Evolutionary conservation across 257 asterid species (phyloP).

Genomic region (Forsythia suspensa): DNA sequence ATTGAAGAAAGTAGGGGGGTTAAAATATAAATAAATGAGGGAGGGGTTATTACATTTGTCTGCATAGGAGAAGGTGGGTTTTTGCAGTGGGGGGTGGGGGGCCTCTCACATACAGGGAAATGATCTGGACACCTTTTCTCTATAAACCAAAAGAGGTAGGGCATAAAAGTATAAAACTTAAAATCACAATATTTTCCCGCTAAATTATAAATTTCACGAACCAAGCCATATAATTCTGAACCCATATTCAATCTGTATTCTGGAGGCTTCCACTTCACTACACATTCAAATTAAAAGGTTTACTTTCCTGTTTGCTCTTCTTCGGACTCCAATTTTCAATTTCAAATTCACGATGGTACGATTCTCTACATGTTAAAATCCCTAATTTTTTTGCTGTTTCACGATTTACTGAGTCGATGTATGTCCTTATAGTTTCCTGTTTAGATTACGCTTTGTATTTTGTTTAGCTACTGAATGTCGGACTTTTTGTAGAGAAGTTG

Average conservation of each 20-base stretch:
- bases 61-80: no score
- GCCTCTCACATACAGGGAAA: no score
- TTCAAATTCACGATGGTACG: constrained; percentile 32
- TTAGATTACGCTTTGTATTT: background rate
- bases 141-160: no score
- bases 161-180: no score
- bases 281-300: constrained; percentile 4
- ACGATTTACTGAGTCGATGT: background rate
- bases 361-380: background rate
- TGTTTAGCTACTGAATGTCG: constrained; percentile 16
- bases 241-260: background rate
- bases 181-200: constrained; percentile 23
- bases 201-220: constrained; percentile 12
- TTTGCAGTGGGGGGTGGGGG: no score
- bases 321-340: background rate
- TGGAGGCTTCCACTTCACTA: constrained; percentile 19
- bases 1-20: no score
- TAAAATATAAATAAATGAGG: no score
- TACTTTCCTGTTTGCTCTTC: constrained; percentile 2
- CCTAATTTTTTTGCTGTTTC: background rate
- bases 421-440: background rate
- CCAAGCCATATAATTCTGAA: background rate
- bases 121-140: no score
- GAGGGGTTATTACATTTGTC: no score
- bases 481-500: constrained; percentile 5